phyloP scores from a whole-genome alignment of 192 early-diverging fungal genomes.

The Umbelopsis vinacea region DNA sequence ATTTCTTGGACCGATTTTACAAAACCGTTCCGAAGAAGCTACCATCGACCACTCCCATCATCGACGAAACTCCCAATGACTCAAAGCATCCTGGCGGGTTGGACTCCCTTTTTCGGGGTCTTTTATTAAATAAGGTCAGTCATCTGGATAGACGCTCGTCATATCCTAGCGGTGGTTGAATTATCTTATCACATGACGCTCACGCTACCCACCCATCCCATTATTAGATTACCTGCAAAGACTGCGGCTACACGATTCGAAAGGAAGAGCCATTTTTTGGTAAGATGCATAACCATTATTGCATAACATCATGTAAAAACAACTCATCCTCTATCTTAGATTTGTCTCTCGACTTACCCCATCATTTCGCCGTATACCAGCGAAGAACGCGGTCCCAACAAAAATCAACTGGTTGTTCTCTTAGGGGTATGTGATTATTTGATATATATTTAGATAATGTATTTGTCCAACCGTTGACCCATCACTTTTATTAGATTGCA shows the following conservation, averaged over 20 bases:
- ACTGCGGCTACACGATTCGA: constrained; percentile 19
- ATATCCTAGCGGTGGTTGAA: neutral
- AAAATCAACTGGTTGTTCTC: constrained; percentile 6
- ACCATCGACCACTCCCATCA: neutral
- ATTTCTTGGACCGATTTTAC: constrained; percentile 83
- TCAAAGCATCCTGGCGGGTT: constrained; percentile 12
- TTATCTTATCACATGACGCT: neutral
- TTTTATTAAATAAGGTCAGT: constrained; percentile 21
- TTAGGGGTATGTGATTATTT: neutral
- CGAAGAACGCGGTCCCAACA: constrained; percentile 5
- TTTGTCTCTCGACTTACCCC: constrained; percentile 9
- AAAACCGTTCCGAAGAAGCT: constrained; percentile 47
- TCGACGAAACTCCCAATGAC: constrained; percentile 5
- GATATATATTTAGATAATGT: neutral
- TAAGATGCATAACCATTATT: neutral
- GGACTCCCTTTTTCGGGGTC: constrained; percentile 14
- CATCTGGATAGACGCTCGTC: neutral
- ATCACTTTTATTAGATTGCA: neutral
- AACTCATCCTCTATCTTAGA: neutral
- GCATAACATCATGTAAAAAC: neutral
- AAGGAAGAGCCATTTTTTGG: constrained; percentile 19
- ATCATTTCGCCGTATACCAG: neutral
- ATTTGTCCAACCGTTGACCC: neutral
- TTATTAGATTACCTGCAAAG: constrained; percentile 15
- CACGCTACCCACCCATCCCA: neutral